phyloP scores from a whole-genome alignment of 116 monocot genomes.

The Phalaenopsis hybrid region DNA sequence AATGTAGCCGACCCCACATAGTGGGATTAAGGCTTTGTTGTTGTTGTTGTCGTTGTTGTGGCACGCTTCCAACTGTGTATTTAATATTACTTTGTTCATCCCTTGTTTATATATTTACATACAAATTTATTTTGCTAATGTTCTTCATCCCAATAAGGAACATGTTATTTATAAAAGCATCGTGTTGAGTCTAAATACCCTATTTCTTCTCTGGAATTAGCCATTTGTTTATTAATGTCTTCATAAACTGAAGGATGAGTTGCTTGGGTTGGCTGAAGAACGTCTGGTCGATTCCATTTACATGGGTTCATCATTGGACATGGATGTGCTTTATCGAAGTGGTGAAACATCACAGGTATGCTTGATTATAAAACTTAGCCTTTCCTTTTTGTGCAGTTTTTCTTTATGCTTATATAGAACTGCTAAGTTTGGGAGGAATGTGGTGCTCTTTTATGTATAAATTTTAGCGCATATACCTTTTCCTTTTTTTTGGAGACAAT shows the following conservation, averaged over 20 bases:
- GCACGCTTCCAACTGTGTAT: neutral
- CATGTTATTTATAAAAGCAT: neutral
- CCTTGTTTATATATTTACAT: neutral
- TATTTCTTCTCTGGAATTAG: neutral
- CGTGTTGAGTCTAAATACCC: neutral
- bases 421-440: neutral
- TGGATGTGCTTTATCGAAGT: slow-evolving; percentile 79
- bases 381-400: neutral
- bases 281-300: slow-evolving; percentile 60
- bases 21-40: too few relatives aligned
- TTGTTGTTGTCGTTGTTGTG: neutral
- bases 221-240: slow-evolving; percentile 10
- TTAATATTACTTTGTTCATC: neutral
- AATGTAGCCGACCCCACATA: too few relatives aligned
- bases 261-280: slow-evolving; percentile 73
- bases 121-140: neutral
- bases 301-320: slow-evolving; percentile 49
- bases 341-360: slow-evolving; percentile 77
- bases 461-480: neutral
- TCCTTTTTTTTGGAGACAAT: too few relatives aligned
- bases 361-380: neutral
- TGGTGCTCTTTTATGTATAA: neutral
- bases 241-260: slow-evolving; percentile 68
- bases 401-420: neutral
- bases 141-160: neutral